Evolutionary conservation across 345 rosid species (phyloP).

Genomic region (Citrus sp.): DNA sequence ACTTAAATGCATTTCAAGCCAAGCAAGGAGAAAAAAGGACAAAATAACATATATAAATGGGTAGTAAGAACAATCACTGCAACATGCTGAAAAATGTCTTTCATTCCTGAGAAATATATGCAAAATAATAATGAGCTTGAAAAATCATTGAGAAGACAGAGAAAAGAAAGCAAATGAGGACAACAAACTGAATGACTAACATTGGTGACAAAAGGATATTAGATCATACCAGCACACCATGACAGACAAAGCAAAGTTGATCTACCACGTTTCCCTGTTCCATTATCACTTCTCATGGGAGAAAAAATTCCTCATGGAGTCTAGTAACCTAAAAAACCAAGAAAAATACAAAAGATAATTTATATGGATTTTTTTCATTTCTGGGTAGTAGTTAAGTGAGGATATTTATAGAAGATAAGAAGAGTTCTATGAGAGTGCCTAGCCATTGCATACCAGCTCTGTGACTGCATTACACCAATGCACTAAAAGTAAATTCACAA

Average conservation of each 20-base stretch:
- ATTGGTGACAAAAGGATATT: not conserved
- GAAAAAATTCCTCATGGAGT: constrained; percentile 95
- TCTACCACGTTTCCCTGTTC: constrained; percentile 91
- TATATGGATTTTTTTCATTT: no score
- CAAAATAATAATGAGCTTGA: not conserved
- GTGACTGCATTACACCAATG: not conserved
- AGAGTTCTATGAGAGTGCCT: not conserved
- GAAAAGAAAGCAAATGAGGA: not conserved
- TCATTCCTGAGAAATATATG: not conserved
- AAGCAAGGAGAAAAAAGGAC: not conserved
- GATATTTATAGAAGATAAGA: not conserved
- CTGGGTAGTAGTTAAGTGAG: not conserved
- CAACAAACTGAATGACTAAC: not conserved
- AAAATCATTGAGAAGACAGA: not conserved
- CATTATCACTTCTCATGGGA: constrained; percentile 92
- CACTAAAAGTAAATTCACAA: not conserved
- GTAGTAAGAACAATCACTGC: not conserved
- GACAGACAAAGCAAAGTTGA: constrained; percentile 89
- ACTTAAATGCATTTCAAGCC: not conserved
- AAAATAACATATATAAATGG: not conserved
- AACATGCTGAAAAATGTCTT: not conserved
- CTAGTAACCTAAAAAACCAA: constrained; percentile 49
- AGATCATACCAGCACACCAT: constrained; percentile 70
- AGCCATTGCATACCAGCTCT: not conserved
- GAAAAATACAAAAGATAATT: not conserved